Evolutionary conservation across 352 stramenopile species (phyloP).

Genomic region (Peronospora belbahrii): DNA sequence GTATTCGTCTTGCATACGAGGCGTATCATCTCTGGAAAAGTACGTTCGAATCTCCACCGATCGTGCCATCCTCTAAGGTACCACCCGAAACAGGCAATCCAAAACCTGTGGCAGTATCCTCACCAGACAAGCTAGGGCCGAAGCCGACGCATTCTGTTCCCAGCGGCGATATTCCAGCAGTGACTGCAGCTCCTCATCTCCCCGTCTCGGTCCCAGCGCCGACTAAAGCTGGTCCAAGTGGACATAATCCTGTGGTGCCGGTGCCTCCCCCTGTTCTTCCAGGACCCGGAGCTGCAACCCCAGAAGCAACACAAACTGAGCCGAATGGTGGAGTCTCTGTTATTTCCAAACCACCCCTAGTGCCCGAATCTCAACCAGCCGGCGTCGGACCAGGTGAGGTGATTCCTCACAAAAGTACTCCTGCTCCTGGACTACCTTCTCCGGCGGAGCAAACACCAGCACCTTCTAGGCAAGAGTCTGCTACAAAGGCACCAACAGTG

Average conservation of each 20-base stretch:
- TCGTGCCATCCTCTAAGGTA: neutral
- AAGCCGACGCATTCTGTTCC: neutral
- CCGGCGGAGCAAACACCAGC: slow-evolving; percentile 3
- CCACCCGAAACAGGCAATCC: neutral
- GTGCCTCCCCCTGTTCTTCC: slow-evolving; percentile 8
- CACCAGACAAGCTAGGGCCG: neutral
- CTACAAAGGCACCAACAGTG: slow-evolving; percentile 1
- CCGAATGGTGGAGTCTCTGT: slow-evolving; percentile 8
- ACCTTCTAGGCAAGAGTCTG: slow-evolving; percentile 5
- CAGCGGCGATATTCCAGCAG: neutral
- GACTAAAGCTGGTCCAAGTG: slow-evolving; percentile 4
- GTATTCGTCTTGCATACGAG: slow-evolving; percentile 75
- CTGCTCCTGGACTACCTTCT: neutral
- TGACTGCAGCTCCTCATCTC: neutral
- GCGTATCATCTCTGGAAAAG: slow-evolving; percentile 66
- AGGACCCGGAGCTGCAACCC: slow-evolving; percentile 6
- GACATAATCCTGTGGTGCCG: neutral
- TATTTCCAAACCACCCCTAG: neutral
- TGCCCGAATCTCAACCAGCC: slow-evolving; percentile 8
- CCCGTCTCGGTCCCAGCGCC: slow-evolving; percentile 1
- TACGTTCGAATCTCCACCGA: slow-evolving; percentile 8
- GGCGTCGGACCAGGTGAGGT: slow-evolving; percentile 2
- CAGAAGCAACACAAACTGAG: slow-evolving; percentile 2
- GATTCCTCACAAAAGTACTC: slow-evolving; percentile 7
- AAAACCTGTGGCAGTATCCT: neutral